A percentile compares a stretch with the other conserved stretches of the same genome.
Conservation (phyloP, 257 asterid species). For the Plantago major region DNA sequence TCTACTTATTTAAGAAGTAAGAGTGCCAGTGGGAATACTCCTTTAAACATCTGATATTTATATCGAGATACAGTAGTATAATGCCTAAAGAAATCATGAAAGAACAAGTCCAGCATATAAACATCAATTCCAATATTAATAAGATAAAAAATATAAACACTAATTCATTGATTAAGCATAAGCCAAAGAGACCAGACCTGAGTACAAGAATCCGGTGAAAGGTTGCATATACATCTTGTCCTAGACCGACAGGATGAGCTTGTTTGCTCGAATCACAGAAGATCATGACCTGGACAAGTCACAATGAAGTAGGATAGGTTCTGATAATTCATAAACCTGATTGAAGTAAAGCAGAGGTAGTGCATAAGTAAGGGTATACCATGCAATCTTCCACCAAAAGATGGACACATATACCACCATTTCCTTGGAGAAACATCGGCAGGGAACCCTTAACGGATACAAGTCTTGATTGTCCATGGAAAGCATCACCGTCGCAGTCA, state of each 20-base stretch:
- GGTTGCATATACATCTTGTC: conserved; percentile 55
- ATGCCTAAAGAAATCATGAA: too few relatives aligned
- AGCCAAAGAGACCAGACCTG: conserved; percentile 35
- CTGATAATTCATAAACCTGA: conserved; percentile 11
- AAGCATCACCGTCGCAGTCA: conserved; percentile 30
- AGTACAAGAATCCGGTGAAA: conserved; percentile 75
- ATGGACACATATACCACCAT: conserved; percentile 55
- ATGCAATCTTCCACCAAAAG: conserved; percentile 37
- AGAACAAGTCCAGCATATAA: too few relatives aligned
- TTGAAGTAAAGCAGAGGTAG: conserved; percentile 11
- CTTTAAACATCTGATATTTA: too few relatives aligned
- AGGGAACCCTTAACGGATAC: conserved; percentile 21
- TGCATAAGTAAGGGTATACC: conserved; percentile 32
- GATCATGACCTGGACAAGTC: conserved; percentile 54
- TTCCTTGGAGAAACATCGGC: conserved; percentile 38
- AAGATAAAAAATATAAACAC: neutral
- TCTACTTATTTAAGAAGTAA: too few relatives aligned
- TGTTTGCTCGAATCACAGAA: conserved; percentile 40
- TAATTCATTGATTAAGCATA: neutral
- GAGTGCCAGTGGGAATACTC: too few relatives aligned
- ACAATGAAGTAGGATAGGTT: conserved; percentile 21
- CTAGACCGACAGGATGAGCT: conserved; percentile 60
- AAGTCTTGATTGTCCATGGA: conserved; percentile 31
- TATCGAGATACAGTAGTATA: too few relatives aligned
- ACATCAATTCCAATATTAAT: conserved; percentile 8